Percentiles rank a stretch among this genome's conserved stretches.
These are phyloP conservation scores for Parsonsia alboflavescens DNA, from an alignment of 257 asterid genomes.

Conservation along the genomic window DNA sequence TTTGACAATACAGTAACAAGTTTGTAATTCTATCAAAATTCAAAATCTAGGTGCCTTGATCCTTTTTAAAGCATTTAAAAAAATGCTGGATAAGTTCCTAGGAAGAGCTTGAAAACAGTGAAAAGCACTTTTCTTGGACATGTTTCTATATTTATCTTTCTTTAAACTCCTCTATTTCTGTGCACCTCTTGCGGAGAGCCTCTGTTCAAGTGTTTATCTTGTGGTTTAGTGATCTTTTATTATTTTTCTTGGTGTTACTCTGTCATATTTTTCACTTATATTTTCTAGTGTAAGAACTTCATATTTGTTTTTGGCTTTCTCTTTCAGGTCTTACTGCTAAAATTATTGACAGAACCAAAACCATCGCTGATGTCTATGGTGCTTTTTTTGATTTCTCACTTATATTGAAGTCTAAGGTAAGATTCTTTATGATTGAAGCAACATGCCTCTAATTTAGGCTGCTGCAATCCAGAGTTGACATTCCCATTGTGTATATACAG, in stretches of 20 bases:
- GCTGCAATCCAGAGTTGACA: background rate
- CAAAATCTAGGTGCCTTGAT: background rate
- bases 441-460: background rate
- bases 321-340: conserved; percentile 87
- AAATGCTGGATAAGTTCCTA: background rate
- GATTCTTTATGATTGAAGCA: conserved; percentile 17
- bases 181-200: background rate
- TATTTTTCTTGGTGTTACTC: conserved; percentile 7
- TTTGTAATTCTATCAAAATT: background rate
- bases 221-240: background rate
- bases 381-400: conserved; percentile 85
- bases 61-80: background rate
- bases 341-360: conserved; percentile 63
- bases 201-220: background rate
- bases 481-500: background rate
- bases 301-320: conserved; percentile 5
- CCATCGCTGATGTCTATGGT: conserved; percentile 87
- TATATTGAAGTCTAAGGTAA: conserved; percentile 85
- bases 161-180: background rate
- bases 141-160: background rate
- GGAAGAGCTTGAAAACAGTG: background rate
- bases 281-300: background rate
- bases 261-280: background rate
- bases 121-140: background rate
- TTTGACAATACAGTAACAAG: background rate